Evolutionary conservation across 495 filamentous ascomycete species (phyloP).

Genomic region (Aspergillus bridgeri): DNA sequence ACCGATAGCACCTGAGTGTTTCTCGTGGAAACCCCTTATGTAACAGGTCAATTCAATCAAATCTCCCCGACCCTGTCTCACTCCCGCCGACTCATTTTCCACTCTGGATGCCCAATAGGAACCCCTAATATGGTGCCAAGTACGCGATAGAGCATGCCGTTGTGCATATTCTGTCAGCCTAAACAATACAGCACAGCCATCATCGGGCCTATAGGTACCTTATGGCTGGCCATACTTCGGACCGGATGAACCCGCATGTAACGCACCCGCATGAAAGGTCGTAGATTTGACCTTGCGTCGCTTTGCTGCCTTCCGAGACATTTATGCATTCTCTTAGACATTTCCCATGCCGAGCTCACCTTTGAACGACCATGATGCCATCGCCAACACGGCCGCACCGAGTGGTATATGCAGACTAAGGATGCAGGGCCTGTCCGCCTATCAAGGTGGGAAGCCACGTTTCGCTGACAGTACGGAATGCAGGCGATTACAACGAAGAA

Average conservation of each 20-base stretch:
- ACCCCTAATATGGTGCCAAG: too few relatives aligned
- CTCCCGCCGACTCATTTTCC: not conserved
- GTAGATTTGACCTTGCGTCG: not conserved
- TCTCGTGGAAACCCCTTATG: too few relatives aligned
- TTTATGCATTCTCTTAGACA: not conserved
- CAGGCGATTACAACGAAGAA: not conserved
- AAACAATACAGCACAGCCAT: not conserved
- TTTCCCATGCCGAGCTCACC: not conserved
- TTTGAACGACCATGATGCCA: not conserved
- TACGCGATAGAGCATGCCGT: not conserved
- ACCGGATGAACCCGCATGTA: not conserved
- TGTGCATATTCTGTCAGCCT: not conserved
- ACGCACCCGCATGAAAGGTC: not conserved
- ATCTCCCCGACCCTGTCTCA: too few relatives aligned
- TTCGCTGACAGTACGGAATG: not conserved
- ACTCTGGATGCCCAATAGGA: not conserved
- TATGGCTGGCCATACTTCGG: not conserved
- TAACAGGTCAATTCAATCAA: too few relatives aligned
- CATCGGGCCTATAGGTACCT: too few relatives aligned
- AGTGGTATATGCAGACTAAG: not conserved
- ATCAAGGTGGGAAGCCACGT: not conserved
- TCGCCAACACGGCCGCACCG: not conserved
- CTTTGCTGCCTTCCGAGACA: not conserved
- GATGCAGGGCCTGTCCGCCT: not conserved
- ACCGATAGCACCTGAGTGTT: too few relatives aligned